Evolutionary conservation across 2,329 filamentous ascomycete genomes (phyloP), one percentile per base, ranked within the genome.

Genomic region (Penicillium nordicum): DNA sequence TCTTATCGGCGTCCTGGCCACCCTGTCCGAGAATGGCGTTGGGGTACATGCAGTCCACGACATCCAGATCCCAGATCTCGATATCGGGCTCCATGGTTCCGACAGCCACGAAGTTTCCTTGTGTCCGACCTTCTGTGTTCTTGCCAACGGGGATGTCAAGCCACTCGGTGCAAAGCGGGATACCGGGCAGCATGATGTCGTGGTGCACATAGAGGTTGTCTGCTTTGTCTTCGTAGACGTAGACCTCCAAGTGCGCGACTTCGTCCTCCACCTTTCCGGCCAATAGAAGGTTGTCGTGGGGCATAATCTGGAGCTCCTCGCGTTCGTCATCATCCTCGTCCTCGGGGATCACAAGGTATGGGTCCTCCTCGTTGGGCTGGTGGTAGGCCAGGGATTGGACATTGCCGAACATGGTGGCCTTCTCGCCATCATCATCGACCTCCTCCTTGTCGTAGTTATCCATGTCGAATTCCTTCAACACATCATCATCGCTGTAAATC

Each of bases 201-300:
- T 99, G 94, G 78, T 99, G 94, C 25, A 99, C 93, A 74, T 99
- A 99, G 59, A 99, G 87, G 73, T 99, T 99, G 76, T 97, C 94
- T 43, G 88, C 89, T 60, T 86, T 86, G 67, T 97, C 94, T 75
- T 99, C 94, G 76, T 97, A 99, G 29, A 99, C 92, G 70, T 97
- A 97, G 21, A 97, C 89, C 74, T 99, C 94, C 27, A 99, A 81
- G 75, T 97, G 93, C 18, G 94, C 93, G 59, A 99, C 87, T 72
- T 99, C 94, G 67, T 99, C 94, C 76, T 99, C 94, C 50, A 97
- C 88, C 78, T 96, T 93, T 63, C 92, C 92, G 11, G 93, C 90
- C 46, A 99, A 80, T 34, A 99, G 82, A 58, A 99, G 80, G 73
- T 97, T 99, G 77, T 99, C 94, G 16, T 90, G 94, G 3, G 90